Evolutionary conservation across 768 basidiomycete genomes (phyloP).

Genomic region (Leccinum variicolor): DNA sequence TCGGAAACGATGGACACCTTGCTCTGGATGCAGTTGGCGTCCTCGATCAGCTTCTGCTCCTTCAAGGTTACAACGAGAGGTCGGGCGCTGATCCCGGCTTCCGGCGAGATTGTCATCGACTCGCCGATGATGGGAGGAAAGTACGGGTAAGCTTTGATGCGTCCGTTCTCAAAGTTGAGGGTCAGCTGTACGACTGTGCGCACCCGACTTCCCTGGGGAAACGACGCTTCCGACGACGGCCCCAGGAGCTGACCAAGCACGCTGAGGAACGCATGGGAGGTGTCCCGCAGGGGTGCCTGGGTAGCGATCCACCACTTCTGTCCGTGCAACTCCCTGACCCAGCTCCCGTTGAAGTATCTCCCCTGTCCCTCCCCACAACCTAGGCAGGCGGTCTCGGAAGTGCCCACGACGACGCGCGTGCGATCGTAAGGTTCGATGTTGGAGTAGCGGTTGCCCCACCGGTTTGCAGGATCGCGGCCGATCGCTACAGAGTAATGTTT

Average conservation of each 20-base stretch:
- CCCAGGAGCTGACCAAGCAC: constrained; percentile 52
- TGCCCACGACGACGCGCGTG: constrained; percentile 61
- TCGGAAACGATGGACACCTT: constrained; percentile 52
- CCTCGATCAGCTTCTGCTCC: constrained; percentile 41
- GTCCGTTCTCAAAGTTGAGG: constrained; percentile 61
- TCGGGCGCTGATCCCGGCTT: constrained; percentile 36
- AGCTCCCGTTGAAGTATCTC: constrained; percentile 80
- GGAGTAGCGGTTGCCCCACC: constrained; percentile 60
- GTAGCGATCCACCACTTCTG: constrained; percentile 82
- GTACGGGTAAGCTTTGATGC: constrained; percentile 74
- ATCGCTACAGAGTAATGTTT: constrained; percentile 55
- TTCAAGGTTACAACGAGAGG: constrained; percentile 59
- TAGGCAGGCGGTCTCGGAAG: constrained; percentile 13
- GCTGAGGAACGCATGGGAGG: constrained; percentile 75
- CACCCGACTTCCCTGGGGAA: constrained; percentile 43
- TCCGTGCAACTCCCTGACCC: constrained; percentile 74
- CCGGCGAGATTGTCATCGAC: constrained; percentile 44
- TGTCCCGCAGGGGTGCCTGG: constrained; percentile 72
- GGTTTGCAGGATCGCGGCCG: constrained; percentile 45
- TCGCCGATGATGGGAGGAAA: constrained; percentile 63
- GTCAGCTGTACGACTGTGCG: constrained; percentile 84
- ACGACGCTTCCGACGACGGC: constrained; percentile 27
- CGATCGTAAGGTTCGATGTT: constrained; percentile 81
- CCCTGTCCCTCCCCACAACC: constrained; percentile 30
- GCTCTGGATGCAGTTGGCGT: constrained; percentile 61